Conservation (phyloP, 257 asterid genomes). For the Ehretia macrophylla region DNA sequence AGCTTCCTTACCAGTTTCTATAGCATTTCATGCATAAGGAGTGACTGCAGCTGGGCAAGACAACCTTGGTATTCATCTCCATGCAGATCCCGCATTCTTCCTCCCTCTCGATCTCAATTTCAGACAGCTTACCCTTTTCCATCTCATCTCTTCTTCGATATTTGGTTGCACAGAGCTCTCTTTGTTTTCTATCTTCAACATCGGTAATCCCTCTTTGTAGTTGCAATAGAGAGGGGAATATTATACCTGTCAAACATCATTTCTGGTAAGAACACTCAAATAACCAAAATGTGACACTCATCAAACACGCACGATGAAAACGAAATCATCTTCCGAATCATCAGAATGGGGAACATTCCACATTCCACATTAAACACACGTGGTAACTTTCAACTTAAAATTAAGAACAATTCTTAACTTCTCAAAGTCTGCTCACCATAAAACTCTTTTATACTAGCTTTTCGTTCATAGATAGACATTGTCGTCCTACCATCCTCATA, state of each 20-base stretch:
- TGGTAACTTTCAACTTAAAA: not conserved
- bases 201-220: conserved; percentile 75
- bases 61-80: conserved; percentile 83
- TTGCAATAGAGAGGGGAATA: conserved; percentile 90
- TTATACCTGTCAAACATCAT: conserved; percentile 49
- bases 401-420: not conserved
- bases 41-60: conserved; percentile 77
- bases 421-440: conserved; percentile 55
- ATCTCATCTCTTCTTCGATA: conserved; percentile 49
- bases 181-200: conserved; percentile 79
- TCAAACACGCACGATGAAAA: not conserved
- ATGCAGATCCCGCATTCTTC: conserved; percentile 96
- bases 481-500: conserved; percentile 81
- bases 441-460: conserved; percentile 72
- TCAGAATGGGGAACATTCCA: too few relatives aligned
- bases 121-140: conserved; percentile 72
- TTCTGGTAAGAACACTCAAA: conserved; percentile 7
- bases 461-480: conserved; percentile 70
- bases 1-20: conserved; percentile 56
- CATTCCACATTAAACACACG: too few relatives aligned
- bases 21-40: conserved; percentile 80
- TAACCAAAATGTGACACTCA: not conserved
- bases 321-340: too few relatives aligned
- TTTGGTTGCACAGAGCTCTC: conserved; percentile 53
- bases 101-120: conserved; percentile 80